phyloP scores from a whole-genome alignment of 31 red algal species.

The Endocladia muricata region DNA sequence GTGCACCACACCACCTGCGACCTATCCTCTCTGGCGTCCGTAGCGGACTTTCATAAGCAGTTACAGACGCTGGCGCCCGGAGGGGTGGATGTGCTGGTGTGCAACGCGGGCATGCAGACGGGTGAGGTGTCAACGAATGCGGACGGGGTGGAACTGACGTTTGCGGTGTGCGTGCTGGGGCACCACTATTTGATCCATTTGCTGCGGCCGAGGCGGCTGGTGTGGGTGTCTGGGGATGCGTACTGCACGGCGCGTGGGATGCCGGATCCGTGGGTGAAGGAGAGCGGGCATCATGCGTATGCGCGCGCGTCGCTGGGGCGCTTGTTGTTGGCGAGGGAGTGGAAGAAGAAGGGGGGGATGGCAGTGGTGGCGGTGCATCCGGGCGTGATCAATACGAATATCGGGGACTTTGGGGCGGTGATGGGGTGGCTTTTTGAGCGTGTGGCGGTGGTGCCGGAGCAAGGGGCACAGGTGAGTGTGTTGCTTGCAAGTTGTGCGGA shows the following conservation, averaged over 20 bases:
- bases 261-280: not conserved
- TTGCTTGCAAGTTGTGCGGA: not conserved
- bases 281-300: conserved; percentile 4
- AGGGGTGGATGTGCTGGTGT: conserved; percentile 8
- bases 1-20: not conserved
- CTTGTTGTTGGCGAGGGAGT: conserved; percentile 12
- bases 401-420: not conserved
- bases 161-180: conserved; percentile 24
- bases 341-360: conserved; percentile 14
- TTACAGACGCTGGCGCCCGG: not conserved
- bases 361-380: conserved; percentile 21
- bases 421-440: not conserved
- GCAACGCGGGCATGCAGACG: not conserved
- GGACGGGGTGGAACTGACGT: conserved; percentile 6
- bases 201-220: conserved; percentile 20
- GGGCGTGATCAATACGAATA: conserved; percentile 26
- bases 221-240: conserved; percentile 24
- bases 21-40: not conserved
- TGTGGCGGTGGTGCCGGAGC: not conserved
- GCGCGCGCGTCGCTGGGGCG: conserved; percentile 7
- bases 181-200: conserved; percentile 21
- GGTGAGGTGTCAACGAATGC: not conserved
- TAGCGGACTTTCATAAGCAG: not conserved
- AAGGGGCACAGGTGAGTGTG: conserved; percentile 7
- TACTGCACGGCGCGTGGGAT: not conserved